Evolutionary conservation across 306 rosid species (phyloP), one percentile per base, ranked within the genome.

Genomic region (Lotus japonicus): DNA sequence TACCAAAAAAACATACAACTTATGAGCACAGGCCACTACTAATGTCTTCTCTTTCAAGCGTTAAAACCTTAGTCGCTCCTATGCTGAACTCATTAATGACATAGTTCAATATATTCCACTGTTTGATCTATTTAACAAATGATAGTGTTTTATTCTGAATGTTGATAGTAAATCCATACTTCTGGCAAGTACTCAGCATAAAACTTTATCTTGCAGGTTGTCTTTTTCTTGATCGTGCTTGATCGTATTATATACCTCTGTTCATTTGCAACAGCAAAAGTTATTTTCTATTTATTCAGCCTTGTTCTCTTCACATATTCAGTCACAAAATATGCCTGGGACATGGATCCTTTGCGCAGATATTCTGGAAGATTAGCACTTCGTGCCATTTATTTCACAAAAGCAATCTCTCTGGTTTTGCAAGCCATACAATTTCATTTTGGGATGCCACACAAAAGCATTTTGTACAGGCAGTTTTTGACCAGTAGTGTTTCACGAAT

Each of bases 211-310:
- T 41, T 84, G 89, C 96, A 92, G 98, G 80, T 80, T 68, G 82
- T 92, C 83, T 89, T 92, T 79, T 92, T 87, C 92, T 80, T 92
- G 84, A 89, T 92, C 41, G 95, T 92, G 82, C 89, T 92, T 21
- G 96, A 92, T 81, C 98, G 98, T 53, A 61, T 90, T 42, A 86
- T 92, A 67, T 92, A 92, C 79, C 96, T 92, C 84, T 89, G 96
- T 49, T 92, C 98, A 52, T 89, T 84, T 71, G 91, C 98, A 50
- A 76, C 81, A 4, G 91, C 85, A 62, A 87, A 87, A 83, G 96
- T 92, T 73, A 80, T 92, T 66, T 87, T 84, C 70, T 92, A 92
- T 85, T 72, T 87, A 66, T 89, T 89, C 89, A 92, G 79, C 76
- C 96, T 92, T 73, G 59, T 83, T 77, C 88, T 92, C 61, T 92